Evolutionary conservation across 768 basidiomycete species (phyloP).

Genomic region (Candolleomyces eurysporus): DNA sequence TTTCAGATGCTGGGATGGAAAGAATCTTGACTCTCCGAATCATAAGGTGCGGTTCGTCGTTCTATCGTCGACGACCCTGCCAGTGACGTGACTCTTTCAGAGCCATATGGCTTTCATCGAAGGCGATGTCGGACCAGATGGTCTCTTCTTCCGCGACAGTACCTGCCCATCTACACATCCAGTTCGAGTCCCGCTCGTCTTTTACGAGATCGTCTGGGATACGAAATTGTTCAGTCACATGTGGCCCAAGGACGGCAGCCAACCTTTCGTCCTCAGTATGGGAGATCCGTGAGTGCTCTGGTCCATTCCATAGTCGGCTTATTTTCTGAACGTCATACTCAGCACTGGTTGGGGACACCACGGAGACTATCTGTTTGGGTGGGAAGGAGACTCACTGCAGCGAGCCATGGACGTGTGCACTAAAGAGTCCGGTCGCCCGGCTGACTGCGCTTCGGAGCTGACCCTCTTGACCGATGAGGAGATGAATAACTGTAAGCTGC

Average conservation of each 20-base stretch:
- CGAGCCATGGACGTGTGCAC: conserved; percentile 5
- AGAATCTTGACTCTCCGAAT: conserved; percentile 2
- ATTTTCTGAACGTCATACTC: not conserved
- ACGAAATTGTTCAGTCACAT: conserved; percentile 1
- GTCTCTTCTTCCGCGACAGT: not conserved
- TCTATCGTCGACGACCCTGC: not conserved
- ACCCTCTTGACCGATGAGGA: not conserved
- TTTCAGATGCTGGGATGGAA: conserved; percentile 4
- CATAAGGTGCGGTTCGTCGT: not conserved
- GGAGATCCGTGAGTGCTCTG: conserved; percentile 5
- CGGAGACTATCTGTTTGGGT: conserved; percentile 10
- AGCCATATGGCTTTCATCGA: conserved; percentile 5
- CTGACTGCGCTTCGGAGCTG: not conserved
- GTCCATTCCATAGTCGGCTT: not conserved
- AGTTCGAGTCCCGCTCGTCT: conserved; percentile 1
- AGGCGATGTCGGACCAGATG: not conserved
- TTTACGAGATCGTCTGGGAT: conserved; percentile 7
- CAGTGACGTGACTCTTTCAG: not conserved
- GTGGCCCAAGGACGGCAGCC: conserved; percentile 8
- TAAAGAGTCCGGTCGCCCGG: not conserved
- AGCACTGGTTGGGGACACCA: conserved; percentile 9
- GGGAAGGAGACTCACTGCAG: conserved; percentile 10
- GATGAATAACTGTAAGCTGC: conserved; percentile 4
- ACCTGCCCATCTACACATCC: conserved; percentile 5
- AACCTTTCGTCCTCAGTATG: conserved; percentile 8